A percentile compares a stretch with the other conserved stretches of the same genome.
These are phyloP conservation scores for Paramecium tetraurelia DNA, from an alignment of 73 alveolate genomes.

Conservation along the genomic window DNA sequence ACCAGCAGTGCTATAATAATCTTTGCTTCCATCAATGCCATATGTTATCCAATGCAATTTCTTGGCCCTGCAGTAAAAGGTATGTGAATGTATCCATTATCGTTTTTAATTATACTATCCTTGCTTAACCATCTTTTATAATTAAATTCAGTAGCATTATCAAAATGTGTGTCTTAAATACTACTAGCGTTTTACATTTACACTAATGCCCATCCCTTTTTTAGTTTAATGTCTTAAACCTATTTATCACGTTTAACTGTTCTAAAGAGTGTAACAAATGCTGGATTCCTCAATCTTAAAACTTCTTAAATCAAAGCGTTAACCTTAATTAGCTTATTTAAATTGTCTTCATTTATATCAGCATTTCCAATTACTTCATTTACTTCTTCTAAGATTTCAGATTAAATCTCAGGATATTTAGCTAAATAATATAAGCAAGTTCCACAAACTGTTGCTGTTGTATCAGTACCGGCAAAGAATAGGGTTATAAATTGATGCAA, in stretches of 20 bases:
- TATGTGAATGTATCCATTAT: conserved; percentile 18
- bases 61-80: conserved; percentile 58
- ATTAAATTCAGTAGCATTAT: conserved; percentile 12
- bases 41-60: conserved; percentile 61
- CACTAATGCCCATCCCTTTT: neutral
- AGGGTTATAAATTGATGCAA: no score
- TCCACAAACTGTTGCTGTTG: no score
- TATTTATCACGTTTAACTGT: neutral
- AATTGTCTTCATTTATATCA: neutral
- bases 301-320: conserved; percentile 26
- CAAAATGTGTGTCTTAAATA: conserved; percentile 11
- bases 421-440: no score
- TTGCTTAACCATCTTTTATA: conserved; percentile 43
- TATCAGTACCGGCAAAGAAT: no score
- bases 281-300: conserved; percentile 22
- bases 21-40: conserved; percentile 61
- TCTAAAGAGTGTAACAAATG: neutral
- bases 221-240: neutral
- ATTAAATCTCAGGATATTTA: no score
- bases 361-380: neutral
- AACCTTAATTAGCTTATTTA: neutral
- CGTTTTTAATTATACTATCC: neutral
- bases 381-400: no score
- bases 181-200: neutral
- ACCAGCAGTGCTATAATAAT: conserved; percentile 7